Percentiles rank a stretch among this genome's conserved stretches.
Conservation (phyloP, 2,329 filamentous ascomycete genomes). For the Cercospora sp. region DNA sequence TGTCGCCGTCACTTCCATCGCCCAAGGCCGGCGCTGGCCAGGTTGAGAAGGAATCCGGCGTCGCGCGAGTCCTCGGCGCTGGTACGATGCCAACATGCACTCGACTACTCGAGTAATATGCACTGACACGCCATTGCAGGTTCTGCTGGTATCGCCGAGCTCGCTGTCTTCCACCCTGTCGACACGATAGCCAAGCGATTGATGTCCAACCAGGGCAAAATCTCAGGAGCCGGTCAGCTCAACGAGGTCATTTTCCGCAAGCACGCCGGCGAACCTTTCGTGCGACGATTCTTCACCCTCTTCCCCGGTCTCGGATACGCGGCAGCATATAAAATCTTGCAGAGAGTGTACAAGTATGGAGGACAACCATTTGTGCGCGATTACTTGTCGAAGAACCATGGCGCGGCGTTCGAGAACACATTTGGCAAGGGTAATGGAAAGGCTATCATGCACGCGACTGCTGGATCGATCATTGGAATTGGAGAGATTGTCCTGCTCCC, state of each 20-base stretch:
- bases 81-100: slow-evolving; percentile 56
- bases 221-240: slow-evolving; percentile 63
- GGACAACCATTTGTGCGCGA: slow-evolving; percentile 94
- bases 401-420: slow-evolving; percentile 76
- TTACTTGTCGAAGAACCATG: slow-evolving; percentile 78
- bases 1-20: slow-evolving; percentile 33
- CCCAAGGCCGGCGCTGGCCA: slow-evolving; percentile 37
- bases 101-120: not conserved
- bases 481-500: slow-evolving; percentile 95
- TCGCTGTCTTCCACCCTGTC: slow-evolving; percentile 91
- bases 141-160: slow-evolving; percentile 87
- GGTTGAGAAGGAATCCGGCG: slow-evolving; percentile 81
- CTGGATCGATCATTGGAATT: slow-evolving; percentile 92
- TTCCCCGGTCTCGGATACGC: slow-evolving; percentile 98
- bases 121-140: slow-evolving; percentile 53
- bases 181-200: slow-evolving; percentile 98
- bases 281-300: slow-evolving; percentile 85
- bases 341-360: slow-evolving; percentile 98
- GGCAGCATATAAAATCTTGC: slow-evolving; percentile 95
- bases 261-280: slow-evolving; percentile 68
- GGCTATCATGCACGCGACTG: slow-evolving; percentile 95
- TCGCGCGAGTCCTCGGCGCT: slow-evolving; percentile 85
- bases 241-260: slow-evolving; percentile 95
- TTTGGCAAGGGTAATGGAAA: slow-evolving; percentile 98
- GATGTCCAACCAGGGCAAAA: slow-evolving; percentile 93